Percentiles rank a stretch among this genome's conserved stretches.
Conservation (phyloP, 306 rosid genomes). For the Urtica urens region DNA sequence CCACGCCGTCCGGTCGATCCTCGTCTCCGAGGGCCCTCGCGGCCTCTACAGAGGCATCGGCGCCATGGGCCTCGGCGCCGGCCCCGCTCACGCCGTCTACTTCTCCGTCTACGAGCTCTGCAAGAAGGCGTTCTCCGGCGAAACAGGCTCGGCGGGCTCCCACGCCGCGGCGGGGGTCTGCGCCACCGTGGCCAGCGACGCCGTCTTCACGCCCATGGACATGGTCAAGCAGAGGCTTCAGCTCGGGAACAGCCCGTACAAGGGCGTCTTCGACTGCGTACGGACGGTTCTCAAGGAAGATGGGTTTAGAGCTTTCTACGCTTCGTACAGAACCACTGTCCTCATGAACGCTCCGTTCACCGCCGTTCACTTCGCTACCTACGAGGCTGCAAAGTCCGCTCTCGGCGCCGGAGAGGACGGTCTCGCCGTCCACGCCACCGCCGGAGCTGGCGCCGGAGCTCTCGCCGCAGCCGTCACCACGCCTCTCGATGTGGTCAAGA, state of each 20-base stretch:
- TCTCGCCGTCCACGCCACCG: constrained; percentile 60
- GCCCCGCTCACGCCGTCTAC: constrained; percentile 86
- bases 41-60: constrained; percentile 78
- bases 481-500: constrained; percentile 74
- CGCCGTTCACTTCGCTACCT: constrained; percentile 56
- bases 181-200: constrained; percentile 67
- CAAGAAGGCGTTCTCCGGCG: constrained; percentile 46
- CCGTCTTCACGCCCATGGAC: constrained; percentile 84
- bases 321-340: constrained; percentile 68
- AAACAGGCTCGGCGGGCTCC: constrained; percentile 36
- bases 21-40: constrained; percentile 50
- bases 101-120: constrained; percentile 55
- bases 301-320: constrained; percentile 61
- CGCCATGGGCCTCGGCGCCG: constrained; percentile 90
- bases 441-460: constrained; percentile 69
- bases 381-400: constrained; percentile 48
- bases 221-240: constrained; percentile 92
- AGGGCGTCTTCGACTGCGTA: constrained; percentile 65
- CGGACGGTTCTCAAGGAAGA: constrained; percentile 61
- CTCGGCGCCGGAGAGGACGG: constrained; percentile 46
- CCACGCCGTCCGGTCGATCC: constrained; percentile 49
- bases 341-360: constrained; percentile 76
- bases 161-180: constrained; percentile 66
- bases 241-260: constrained; percentile 51
- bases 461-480: constrained; percentile 62